These are phyloP conservation scores for Erysimum cheiri DNA, from an alignment of 441 rosid species.

Conservation along the genomic window DNA sequence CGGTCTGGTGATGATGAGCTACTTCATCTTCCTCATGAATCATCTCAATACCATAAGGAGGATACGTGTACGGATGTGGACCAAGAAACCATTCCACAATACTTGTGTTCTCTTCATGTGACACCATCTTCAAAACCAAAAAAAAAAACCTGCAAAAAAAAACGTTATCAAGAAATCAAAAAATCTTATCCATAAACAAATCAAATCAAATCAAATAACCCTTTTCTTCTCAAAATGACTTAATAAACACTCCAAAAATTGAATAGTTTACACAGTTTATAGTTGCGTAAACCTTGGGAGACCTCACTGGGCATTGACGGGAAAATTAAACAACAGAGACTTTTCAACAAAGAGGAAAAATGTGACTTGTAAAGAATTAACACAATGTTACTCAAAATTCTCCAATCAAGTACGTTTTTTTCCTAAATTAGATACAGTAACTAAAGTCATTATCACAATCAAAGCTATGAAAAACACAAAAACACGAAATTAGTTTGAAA, in stretches of 20 bases:
- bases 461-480: not conserved
- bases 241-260: conserved; percentile 21
- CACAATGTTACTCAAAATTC: conserved; percentile 27
- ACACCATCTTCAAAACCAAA: conserved; percentile 41
- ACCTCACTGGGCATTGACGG: conserved; percentile 23
- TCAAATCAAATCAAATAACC: conserved; percentile 15
- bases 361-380: conserved; percentile 37
- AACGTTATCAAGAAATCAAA: conserved; percentile 10
- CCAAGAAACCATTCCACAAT: conserved; percentile 68
- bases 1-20: conserved; percentile 36
- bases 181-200: conserved; percentile 31
- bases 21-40: conserved; percentile 48
- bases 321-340: conserved; percentile 41
- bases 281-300: conserved; percentile 33
- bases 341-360: conserved; percentile 38
- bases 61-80: conserved; percentile 44
- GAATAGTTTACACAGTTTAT: conserved; percentile 3
- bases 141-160: conserved; percentile 10
- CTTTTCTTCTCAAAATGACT: conserved; percentile 8
- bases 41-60: conserved; percentile 52
- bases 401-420: conserved; percentile 18
- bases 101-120: conserved; percentile 63
- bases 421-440: conserved; percentile 23
- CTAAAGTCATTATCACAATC: conserved; percentile 35
- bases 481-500: conserved; percentile 17